Base-by-base conservation (phyloP, 164 flowering plant genomes). In the Euptelea pleiosperma region DNA sequence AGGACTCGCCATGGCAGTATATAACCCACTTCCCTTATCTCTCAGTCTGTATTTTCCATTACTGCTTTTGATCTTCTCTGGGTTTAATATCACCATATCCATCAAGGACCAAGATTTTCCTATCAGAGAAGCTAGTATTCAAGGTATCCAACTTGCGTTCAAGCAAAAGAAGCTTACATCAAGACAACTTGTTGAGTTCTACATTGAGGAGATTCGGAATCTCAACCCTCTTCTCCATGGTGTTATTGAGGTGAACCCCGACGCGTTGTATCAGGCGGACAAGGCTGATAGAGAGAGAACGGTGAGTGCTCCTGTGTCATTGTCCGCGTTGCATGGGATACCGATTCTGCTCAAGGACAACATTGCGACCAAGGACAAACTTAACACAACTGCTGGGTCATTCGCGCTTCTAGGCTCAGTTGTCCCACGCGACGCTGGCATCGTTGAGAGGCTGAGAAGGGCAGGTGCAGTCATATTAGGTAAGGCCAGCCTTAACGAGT, bases 331-430 rank as follows among this genome's bases (percentile, higher is more conserved):
- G 30, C 70, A 67, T 41, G 64, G 70, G 14, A 54, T 66, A 10
- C 84, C 87, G 0, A 36, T 82, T 35, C 67, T 79, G 59, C 54
- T 82, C 31, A 73, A 82, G 70, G 86, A 82, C 42, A 73, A 50
- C 49, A 82, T 79, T 30, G 78, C 56, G 1, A 82, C 84, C 26
- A 70, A 72, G 39, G 85, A 78, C 46, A 71, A 61, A 52, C 63
- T 78, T 31, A 74, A 78, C 67, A 82, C 83, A 10, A 82, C 83
- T 0, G 84, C 82, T 0, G 85, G 87, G 8, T 83, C 83, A 0
- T 72, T 28, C 22, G 82, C 85, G 1, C 55, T 83, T 58, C 56
- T 80, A 12, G 77, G 80, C 11, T 75, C 85, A 0, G 56, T 57
- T 1, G 84, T 79, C 49, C 67, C 75, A 15, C 46, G 75, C 1